Base-by-base conservation (phyloP, 257 asterid species). In the Osmanthus fragrans region DNA sequence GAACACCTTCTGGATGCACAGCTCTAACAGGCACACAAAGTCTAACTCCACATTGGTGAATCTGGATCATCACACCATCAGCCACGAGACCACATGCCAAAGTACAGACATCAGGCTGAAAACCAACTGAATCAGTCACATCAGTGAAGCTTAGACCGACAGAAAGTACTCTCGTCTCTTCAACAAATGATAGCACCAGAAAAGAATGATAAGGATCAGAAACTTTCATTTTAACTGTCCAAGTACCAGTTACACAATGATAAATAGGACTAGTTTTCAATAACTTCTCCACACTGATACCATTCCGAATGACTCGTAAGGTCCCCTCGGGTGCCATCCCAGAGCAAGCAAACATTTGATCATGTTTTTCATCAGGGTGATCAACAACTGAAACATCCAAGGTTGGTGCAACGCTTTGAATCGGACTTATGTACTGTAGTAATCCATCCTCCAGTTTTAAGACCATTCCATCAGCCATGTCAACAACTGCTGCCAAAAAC, bases 271-370 rank as follows among this genome's bases (percentile, higher is more conserved):
- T 87, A 72, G 99, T 95, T 90, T 90, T 95, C 82, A 95, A 85
- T 86, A 93, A 87, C 82, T 90, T 95, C 71, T 93, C 98, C 84
- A 93, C 94, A 40, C 94, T 95, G 82, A 93, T 93, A 63, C 99
- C 99, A 88, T 92, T 93, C 30, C 98, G 88, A 83, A 95, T 92
- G 76, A 93, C 84, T 77, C 97, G 88, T 80, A 95, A 81, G 51
- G 97, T 93, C 72, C 99, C 98, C 81, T 93, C 97, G 71, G 97
- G 90, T 70, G 97, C 94, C 89, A 93, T 86, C 72, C 99, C 99
- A 79, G 97, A 91, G 94, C 98, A 95, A 72, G 99, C 98, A 87
- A 93, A 93, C 87, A 95, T 92, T 87, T 93, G 98, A 83, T 95
- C 92, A 64, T 84, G 96, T 82, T 92, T 90, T 83, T 95, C 98